A percentile compares a stretch with the other conserved stretches of the same genome.
Evolutionary conservation across 495 filamentous ascomycete genomes (phyloP).

Genomic region (Baudoinia panamericana): DNA sequence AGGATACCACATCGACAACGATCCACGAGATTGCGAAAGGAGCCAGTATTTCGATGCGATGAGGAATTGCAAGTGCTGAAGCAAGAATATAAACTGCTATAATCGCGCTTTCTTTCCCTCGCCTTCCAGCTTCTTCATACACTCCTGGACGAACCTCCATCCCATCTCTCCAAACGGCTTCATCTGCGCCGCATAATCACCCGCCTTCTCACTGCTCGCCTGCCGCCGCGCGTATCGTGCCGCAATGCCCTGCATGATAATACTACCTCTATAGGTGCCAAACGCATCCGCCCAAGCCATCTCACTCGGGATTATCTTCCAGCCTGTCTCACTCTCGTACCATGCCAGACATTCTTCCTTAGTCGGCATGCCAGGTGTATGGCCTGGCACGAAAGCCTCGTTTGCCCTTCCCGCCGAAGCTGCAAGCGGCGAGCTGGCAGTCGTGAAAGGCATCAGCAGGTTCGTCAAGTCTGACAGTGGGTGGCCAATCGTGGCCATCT

Average conservation of each 20-base stretch:
- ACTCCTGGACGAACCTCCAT: constrained; percentile 51
- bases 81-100: too few species aligned
- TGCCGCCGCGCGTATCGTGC: constrained; percentile 72
- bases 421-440: constrained; percentile 22
- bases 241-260: constrained; percentile 91
- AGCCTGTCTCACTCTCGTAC: constrained; percentile 63
- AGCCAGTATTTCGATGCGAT: too few species aligned
- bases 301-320: constrained; percentile 42
- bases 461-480: constrained; percentile 80
- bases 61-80: too few species aligned
- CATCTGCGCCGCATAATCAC: constrained; percentile 52
- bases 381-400: constrained; percentile 42
- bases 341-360: constrained; percentile 57
- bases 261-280: constrained; percentile 37
- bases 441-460: constrained; percentile 53
- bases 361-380: constrained; percentile 59
- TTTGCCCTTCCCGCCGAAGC: constrained; percentile 24
- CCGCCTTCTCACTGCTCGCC: constrained; percentile 76
- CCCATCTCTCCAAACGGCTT: constrained; percentile 57
- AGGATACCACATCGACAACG: too few species aligned
- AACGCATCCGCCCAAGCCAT: constrained; percentile 46
- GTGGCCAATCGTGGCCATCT: constrained; percentile 73
- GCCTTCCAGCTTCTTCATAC: constrained; percentile 27
- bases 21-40: too few species aligned
- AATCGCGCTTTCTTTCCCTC: constrained; percentile 36